Evolutionary conservation across 192 early-diverging fungal species (phyloP).

Genomic region (Linnemannia zychae): DNA sequence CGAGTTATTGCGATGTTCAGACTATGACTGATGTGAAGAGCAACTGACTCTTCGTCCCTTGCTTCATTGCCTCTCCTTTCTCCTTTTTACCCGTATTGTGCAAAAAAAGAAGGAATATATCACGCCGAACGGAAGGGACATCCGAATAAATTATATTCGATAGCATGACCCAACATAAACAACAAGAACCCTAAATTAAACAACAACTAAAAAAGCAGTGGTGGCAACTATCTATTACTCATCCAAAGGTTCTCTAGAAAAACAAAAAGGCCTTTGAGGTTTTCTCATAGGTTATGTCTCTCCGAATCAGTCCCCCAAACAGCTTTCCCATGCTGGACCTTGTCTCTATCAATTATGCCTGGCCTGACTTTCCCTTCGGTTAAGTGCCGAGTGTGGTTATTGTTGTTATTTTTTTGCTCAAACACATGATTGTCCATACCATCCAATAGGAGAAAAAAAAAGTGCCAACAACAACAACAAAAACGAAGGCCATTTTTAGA

Average conservation of each 20-base stretch:
- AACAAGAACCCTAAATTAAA: not conserved
- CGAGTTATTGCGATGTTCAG: not conserved
- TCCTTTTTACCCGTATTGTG: not conserved
- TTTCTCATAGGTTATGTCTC: too few relatives aligned
- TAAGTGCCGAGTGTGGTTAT: not conserved
- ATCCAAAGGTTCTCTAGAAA: too few relatives aligned
- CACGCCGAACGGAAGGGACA: not conserved
- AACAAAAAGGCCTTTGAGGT: too few relatives aligned
- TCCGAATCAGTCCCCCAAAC: too few relatives aligned
- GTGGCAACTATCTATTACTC: not conserved
- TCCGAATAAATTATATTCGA: not conserved
- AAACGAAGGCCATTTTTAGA: not conserved
- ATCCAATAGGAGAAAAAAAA: slow-evolving; percentile 9
- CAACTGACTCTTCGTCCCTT: not conserved
- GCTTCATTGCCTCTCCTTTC: not conserved
- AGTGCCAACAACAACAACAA: too few relatives aligned
- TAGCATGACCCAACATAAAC: not conserved
- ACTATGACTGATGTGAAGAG: not conserved
- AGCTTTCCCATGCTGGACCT: too few relatives aligned
- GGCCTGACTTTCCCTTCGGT: not conserved
- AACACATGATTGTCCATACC: not conserved
- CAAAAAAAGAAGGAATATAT: not conserved
- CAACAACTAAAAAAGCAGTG: not conserved
- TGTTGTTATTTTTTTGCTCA: not conserved
- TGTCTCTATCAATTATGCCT: too few relatives aligned